phyloP scores from a whole-genome alignment of 1,139 yeast species.

The Blastobotrys persicus region DNA sequence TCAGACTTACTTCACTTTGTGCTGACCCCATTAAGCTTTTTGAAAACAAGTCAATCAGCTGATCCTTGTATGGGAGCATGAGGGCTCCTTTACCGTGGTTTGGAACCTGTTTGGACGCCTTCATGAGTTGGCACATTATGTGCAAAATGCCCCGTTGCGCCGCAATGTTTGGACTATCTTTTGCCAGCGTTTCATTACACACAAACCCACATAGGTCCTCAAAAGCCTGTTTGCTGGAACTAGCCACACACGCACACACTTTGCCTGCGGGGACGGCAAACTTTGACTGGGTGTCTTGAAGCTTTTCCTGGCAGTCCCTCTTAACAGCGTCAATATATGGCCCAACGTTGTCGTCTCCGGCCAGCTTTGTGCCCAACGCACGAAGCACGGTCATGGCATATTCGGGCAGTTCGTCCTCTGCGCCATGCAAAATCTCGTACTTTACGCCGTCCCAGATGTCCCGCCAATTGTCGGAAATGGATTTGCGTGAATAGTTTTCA shows the following conservation, averaged over 20 bases:
- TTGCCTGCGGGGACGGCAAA: constrained; percentile 38
- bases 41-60: constrained; percentile 60
- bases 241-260: constrained; percentile 52
- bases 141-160: constrained; percentile 61
- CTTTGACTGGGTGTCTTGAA: constrained; percentile 51
- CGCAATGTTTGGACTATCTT: constrained; percentile 43
- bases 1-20: constrained; percentile 61
- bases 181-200: constrained; percentile 40
- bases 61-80: constrained; percentile 57
- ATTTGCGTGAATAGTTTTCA: constrained; percentile 47
- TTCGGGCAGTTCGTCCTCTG: constrained; percentile 45
- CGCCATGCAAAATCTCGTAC: constrained; percentile 79
- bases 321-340: constrained; percentile 38
- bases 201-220: constrained; percentile 44
- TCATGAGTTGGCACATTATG: constrained; percentile 48
- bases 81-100: constrained; percentile 28
- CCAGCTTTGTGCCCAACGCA: constrained; percentile 37
- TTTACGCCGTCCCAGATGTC: constrained; percentile 86
- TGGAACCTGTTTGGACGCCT: constrained; percentile 32
- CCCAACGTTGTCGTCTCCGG: constrained; percentile 19
- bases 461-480: constrained; percentile 57
- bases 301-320: constrained; percentile 57
- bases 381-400: constrained; percentile 51
- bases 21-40: constrained; percentile 68
- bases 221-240: constrained; percentile 45